These are phyloP conservation scores for Magnolia kwangsiensis DNA, from an alignment of 164 flowering plant genomes.

Conservation along the genomic window DNA sequence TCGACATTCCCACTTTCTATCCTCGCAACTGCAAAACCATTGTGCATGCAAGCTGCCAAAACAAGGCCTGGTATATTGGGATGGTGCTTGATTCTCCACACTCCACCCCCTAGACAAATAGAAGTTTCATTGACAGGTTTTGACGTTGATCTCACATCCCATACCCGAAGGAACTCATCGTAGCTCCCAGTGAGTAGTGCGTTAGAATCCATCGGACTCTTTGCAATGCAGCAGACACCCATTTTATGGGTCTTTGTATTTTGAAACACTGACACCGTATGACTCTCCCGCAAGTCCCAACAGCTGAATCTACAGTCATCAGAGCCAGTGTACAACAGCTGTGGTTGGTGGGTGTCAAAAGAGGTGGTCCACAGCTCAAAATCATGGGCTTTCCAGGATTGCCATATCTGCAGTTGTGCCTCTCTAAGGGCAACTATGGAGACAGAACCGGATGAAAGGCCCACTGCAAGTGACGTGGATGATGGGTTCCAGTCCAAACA, in stretches of 20 bases:
- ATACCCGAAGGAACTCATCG: constrained; percentile 72
- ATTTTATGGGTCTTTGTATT: constrained; percentile 64
- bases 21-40: constrained; percentile 70
- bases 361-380: constrained; percentile 85
- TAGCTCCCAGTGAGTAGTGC: constrained; percentile 80
- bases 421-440: constrained; percentile 52
- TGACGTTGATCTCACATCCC: constrained; percentile 78
- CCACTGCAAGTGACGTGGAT: constrained; percentile 59
- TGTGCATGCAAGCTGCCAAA: constrained; percentile 96
- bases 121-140: constrained; percentile 64
- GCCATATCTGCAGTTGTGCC: constrained; percentile 34
- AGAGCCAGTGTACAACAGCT: constrained; percentile 76
- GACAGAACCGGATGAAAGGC: constrained; percentile 81
- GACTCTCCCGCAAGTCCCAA: constrained; percentile 77
- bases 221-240: constrained; percentile 87
- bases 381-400: constrained; percentile 87
- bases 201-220: constrained; percentile 51
- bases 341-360: constrained; percentile 75
- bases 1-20: constrained; percentile 32
- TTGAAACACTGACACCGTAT: constrained; percentile 54
- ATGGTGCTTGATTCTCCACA: constrained; percentile 91
- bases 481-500: constrained; percentile 82
- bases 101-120: constrained; percentile 82
- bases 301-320: constrained; percentile 86
- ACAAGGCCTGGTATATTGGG: constrained; percentile 53